A percentile compares a stretch with the other conserved stretches of the same genome.
Conservation (phyloP, 1,284 basidiomycete genomes). For the Boletus smithii region DNA sequence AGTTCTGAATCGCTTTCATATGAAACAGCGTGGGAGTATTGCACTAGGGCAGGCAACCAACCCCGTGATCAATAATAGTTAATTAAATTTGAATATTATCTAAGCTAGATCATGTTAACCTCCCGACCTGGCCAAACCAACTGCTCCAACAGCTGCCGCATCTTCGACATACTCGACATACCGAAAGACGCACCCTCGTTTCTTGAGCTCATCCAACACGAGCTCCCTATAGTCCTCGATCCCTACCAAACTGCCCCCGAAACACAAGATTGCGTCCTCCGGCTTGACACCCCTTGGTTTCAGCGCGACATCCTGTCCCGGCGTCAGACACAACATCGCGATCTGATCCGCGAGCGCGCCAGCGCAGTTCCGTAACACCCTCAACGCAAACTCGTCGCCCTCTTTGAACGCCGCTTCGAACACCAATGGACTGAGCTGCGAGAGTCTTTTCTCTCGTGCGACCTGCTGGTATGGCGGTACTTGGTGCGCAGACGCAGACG, state of each 20-base stretch:
- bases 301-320: slow-evolving; percentile 23
- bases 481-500: neutral
- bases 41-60: slow-evolving; percentile 32
- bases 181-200: slow-evolving; percentile 57
- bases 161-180: slow-evolving; percentile 65
- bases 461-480: slow-evolving; percentile 38
- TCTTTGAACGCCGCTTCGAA: slow-evolving; percentile 69
- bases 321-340: slow-evolving; percentile 47
- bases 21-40: slow-evolving; percentile 23
- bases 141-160: slow-evolving; percentile 60
- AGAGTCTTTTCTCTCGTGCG: slow-evolving; percentile 68
- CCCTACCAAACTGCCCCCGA: slow-evolving; percentile 71
- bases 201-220: slow-evolving; percentile 54
- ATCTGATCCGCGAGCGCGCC: slow-evolving; percentile 60
- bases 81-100: too few species aligned
- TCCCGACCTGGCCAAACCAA: slow-evolving; percentile 38
- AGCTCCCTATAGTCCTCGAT: slow-evolving; percentile 57
- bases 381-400: slow-evolving; percentile 55
- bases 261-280: slow-evolving; percentile 57
- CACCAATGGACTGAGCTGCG: slow-evolving; percentile 66
- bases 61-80: too few species aligned
- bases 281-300: slow-evolving; percentile 48
- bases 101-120: too few species aligned
- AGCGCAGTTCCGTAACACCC: slow-evolving; percentile 52
- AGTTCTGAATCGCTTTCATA: slow-evolving; percentile 3